Evolutionary conservation across 441 rosid species (phyloP).

Genomic region (Flueggea neowawraea): DNA sequence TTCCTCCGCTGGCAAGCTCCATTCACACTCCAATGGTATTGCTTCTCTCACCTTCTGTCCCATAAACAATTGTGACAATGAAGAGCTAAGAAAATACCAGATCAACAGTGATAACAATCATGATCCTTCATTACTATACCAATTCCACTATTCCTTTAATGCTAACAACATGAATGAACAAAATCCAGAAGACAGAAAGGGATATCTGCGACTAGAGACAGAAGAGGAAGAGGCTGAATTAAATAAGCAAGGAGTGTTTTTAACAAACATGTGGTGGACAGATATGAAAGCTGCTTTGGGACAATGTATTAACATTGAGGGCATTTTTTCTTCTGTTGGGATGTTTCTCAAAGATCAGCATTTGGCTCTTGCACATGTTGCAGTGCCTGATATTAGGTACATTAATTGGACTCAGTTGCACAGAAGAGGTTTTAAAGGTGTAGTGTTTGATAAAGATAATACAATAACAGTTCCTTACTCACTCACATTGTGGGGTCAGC

Average conservation of each 20-base stretch:
- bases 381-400: slow-evolving; percentile 64
- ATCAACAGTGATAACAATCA: slow-evolving; percentile 4
- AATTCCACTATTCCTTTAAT: slow-evolving; percentile 35
- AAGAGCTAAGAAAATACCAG: slow-evolving; percentile 15
- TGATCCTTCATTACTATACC: slow-evolving; percentile 25
- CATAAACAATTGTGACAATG: slow-evolving; percentile 29
- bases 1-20: slow-evolving; percentile 17
- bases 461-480: slow-evolving; percentile 91
- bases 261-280: slow-evolving; percentile 92
- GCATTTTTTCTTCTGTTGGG: slow-evolving; percentile 59
- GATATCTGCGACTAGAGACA: slow-evolving; percentile 16
- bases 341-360: slow-evolving; percentile 61
- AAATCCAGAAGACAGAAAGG: slow-evolving; percentile 33
- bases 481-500: slow-evolving; percentile 66
- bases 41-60: slow-evolving; percentile 32
- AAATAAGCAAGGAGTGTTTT: slow-evolving; percentile 23
- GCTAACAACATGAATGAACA: slow-evolving; percentile 19
- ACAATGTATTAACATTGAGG: slow-evolving; percentile 84
- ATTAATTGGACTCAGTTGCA: slow-evolving; percentile 87
- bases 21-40: slow-evolving; percentile 21
- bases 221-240: slow-evolving; percentile 7
- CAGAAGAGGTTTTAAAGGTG: slow-evolving; percentile 78
- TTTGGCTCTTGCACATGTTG: slow-evolving; percentile 74
- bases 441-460: slow-evolving; percentile 96
- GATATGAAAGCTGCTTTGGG: slow-evolving; percentile 89